phyloP scores from a whole-genome alignment of 306 rosid species.

The cucumber (Cucumis sativus) region Cucumber_9930_V3 NC_026656.2:11785001-11785500 shows the following conservation, averaged over 20 bases:
- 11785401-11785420: slow-evolving; percentile 66
- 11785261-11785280: slow-evolving; percentile 58
- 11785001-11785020: neutral
- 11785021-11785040: slow-evolving; percentile 30
- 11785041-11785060: slow-evolving; percentile 50
- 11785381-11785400: slow-evolving; percentile 70
- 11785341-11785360: slow-evolving; percentile 57
- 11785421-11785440: slow-evolving; percentile 61
- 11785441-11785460: slow-evolving; percentile 58
- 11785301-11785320: slow-evolving; percentile 72
- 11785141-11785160: slow-evolving; percentile 63
- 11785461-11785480: slow-evolving; percentile 57
- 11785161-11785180: slow-evolving; percentile 47
- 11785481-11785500: slow-evolving; percentile 72
- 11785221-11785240: slow-evolving; percentile 28
- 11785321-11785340: slow-evolving; percentile 45
- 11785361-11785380: slow-evolving; percentile 43
- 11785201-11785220: slow-evolving; percentile 44
- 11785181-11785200: slow-evolving; percentile 50
- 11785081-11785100: slow-evolving; percentile 63
- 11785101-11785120: slow-evolving; percentile 38
- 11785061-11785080: slow-evolving; percentile 47
- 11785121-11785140: slow-evolving; percentile 63
- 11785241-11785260: slow-evolving; percentile 32
- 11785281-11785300: slow-evolving; percentile 60